These are phyloP conservation scores for Paraurostyla sp. DNA, from an alignment of 73 alveolate species.

Conservation along the genomic window DNA sequence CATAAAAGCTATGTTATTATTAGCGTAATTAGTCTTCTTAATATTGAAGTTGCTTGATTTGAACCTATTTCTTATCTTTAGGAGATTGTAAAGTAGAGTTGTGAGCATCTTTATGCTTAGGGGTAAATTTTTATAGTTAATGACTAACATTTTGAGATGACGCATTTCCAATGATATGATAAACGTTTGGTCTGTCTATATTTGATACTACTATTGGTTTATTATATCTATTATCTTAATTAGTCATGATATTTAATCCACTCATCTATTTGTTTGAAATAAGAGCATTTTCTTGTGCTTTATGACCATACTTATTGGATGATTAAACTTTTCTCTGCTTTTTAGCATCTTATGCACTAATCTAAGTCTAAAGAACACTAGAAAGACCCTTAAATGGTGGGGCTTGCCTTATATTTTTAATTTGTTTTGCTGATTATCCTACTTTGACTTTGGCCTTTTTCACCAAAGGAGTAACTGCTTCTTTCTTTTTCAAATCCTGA, in stretches of 20 bases:
- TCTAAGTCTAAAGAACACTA: background rate
- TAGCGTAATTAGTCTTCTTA: no score
- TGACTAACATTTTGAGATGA: background rate
- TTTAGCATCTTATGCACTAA: background rate
- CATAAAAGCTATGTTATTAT: background rate
- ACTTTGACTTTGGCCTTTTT: background rate
- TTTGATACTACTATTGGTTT: background rate
- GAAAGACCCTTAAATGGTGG: slow-evolving; percentile 36
- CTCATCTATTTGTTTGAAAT: no score
- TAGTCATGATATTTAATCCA: no score
- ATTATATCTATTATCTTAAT: background rate
- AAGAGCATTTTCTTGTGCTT: background rate
- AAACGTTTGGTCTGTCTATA: slow-evolving; percentile 2
- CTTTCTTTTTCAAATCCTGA: background rate
- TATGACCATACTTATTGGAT: background rate
- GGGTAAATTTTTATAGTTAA: background rate
- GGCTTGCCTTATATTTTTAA: slow-evolving; percentile 12
- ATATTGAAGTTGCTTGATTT: no score
- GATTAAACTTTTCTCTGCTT: background rate
- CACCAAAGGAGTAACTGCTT: background rate
- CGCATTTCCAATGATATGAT: background rate
- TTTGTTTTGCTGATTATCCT: background rate
- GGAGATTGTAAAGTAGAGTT: background rate
- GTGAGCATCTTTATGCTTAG: background rate
- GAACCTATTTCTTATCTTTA: background rate